Percentiles rank a stretch among this genome's conserved stretches.
Conservation (phyloP, 495 filamentous ascomycete species). For the Aspergillus leporis region DNA sequence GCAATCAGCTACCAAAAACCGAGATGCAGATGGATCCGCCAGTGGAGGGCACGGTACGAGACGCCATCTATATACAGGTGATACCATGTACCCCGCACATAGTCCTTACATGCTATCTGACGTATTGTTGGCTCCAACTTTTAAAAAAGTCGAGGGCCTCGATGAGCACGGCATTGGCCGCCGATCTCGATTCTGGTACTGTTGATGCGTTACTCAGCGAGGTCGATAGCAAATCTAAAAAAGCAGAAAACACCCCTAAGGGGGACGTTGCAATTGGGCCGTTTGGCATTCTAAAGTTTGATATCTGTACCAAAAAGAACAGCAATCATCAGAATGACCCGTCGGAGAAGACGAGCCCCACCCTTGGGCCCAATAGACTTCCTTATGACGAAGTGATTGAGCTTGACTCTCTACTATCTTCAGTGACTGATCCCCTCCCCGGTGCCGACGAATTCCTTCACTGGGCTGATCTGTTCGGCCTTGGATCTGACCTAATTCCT, state of each 20-base stretch:
- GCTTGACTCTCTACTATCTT: conserved; percentile 2
- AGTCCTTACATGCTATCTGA: not conserved
- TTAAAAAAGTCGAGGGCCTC: conserved; percentile 33
- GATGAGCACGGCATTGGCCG: conserved; percentile 31
- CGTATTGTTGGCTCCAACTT: not conserved
- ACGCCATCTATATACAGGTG: conserved; percentile 37
- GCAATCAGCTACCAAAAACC: conserved; percentile 6
- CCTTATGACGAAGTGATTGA: not conserved
- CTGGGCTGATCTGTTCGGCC: conserved; percentile 35
- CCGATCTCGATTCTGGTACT: conserved; percentile 29
- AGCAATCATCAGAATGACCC: not conserved
- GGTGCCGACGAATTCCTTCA: conserved; percentile 37
- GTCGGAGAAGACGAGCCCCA: not conserved
- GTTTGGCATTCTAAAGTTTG: conserved; percentile 33
- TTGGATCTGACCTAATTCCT: conserved; percentile 25
- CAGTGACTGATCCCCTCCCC: conserved; percentile 26
- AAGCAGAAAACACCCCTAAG: conserved; percentile 20
- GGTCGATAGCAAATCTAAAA: conserved; percentile 29
- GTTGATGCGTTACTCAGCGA: conserved; percentile 36
- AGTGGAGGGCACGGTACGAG: conserved; percentile 22
- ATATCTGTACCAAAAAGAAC: conserved; percentile 1
- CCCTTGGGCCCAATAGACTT: not conserved
- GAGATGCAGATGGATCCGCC: conserved; percentile 13
- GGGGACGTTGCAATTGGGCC: conserved; percentile 35
- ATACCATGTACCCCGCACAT: not conserved